Conservation (phyloP, 768 basidiomycete genomes). For the Arthromyces matolae region DNA sequence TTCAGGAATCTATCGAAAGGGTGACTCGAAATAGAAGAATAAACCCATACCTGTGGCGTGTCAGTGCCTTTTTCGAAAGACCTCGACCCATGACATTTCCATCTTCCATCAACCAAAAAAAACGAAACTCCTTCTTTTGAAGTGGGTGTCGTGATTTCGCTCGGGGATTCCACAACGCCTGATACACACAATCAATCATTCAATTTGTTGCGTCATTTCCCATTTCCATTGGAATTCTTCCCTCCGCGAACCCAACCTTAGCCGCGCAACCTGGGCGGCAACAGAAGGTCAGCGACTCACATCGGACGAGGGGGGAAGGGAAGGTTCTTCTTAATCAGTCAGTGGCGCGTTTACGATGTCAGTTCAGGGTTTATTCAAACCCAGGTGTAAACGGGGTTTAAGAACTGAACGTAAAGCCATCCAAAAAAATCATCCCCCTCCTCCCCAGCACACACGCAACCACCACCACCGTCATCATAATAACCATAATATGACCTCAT, state of each 20-base stretch:
- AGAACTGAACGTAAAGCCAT: not conserved
- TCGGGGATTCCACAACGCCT: not conserved
- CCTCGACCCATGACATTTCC: too few relatives aligned
- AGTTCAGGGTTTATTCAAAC: not conserved
- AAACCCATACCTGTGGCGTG: slow-evolving; percentile 1
- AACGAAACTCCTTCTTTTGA: too few relatives aligned
- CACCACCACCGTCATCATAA: too few relatives aligned
- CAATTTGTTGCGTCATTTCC: slow-evolving; percentile 5
- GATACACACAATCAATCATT: not conserved
- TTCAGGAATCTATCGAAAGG: too few relatives aligned
- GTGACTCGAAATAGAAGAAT: too few relatives aligned
- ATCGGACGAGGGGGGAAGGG: too few relatives aligned
- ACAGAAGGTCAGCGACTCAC: slow-evolving; percentile 3
- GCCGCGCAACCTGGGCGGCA: not conserved
- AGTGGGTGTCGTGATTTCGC: too few relatives aligned
- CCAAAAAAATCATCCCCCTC: too few relatives aligned
- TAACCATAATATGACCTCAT: slow-evolving; percentile 1
- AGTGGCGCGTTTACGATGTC: not conserved
- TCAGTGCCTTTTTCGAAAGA: too few relatives aligned
- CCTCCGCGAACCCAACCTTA: not conserved
- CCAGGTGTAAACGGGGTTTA: not conserved
- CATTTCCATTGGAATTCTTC: not conserved
- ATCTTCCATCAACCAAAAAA: too few relatives aligned
- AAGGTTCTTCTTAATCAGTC: not conserved
- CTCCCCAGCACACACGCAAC: too few relatives aligned